Percentiles rank a stretch among this genome's conserved stretches.
Evolutionary conservation across 1,284 basidiomycete genomes (phyloP).

Genomic region (Fomitopsis palustris): DNA sequence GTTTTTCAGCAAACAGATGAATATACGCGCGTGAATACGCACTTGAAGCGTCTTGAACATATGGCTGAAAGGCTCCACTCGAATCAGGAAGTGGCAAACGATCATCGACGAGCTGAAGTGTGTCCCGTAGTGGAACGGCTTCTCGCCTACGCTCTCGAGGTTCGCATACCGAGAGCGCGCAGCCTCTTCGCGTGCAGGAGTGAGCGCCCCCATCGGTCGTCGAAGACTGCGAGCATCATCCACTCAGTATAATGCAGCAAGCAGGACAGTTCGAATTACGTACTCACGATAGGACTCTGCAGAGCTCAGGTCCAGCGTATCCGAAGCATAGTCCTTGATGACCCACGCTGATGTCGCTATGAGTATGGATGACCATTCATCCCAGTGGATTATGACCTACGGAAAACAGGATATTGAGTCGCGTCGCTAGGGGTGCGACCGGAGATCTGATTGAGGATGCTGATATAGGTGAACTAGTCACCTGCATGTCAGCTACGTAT

Average conservation of each 20-base stretch:
- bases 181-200: constrained; percentile 65
- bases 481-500: constrained; percentile 9
- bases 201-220: constrained; percentile 91
- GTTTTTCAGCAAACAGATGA: background rate
- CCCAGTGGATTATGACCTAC: constrained; percentile 40
- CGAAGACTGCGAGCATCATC: constrained; percentile 51
- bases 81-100: constrained; percentile 92
- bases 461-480: constrained; percentile 78
- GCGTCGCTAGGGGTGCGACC: constrained; percentile 92
- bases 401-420: constrained; percentile 94
- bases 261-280: constrained; percentile 23
- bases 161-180: constrained; percentile 76
- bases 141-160: constrained; percentile 78
- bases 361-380: background rate
- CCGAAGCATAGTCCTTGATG: constrained; percentile 80
- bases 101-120: constrained; percentile 98
- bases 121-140: constrained; percentile 91
- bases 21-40: constrained; percentile 10
- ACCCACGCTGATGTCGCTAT: constrained; percentile 68
- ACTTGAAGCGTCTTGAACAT: constrained; percentile 90
- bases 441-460: constrained; percentile 85
- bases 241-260: background rate
- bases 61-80: constrained; percentile 85
- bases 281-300: constrained; percentile 76
- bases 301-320: constrained; percentile 66